phyloP scores from a whole-genome alignment of 495 filamentous ascomycete genomes.

The Hypoxylon lienhwacheense region DNA sequence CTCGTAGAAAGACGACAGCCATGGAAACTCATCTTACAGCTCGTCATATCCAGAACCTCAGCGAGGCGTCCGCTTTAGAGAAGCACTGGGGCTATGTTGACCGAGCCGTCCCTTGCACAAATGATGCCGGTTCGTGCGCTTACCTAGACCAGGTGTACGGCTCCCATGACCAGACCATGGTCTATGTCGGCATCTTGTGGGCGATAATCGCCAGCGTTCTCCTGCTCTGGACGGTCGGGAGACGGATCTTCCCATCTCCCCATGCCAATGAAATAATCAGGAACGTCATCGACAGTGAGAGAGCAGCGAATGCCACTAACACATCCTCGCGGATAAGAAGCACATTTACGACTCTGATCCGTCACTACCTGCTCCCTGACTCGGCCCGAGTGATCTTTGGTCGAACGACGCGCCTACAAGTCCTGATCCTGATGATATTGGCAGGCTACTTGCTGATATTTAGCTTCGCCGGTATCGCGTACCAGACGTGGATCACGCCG shows the following conservation, averaged over 20 bases:
- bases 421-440: slow-evolving; percentile 50
- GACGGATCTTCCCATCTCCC: slow-evolving; percentile 39
- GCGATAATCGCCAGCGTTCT: slow-evolving; percentile 55
- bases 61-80: slow-evolving; percentile 45
- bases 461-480: slow-evolving; percentile 62
- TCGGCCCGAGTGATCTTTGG: slow-evolving; percentile 41
- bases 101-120: slow-evolving; percentile 60
- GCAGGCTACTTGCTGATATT: slow-evolving; percentile 60
- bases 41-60: slow-evolving; percentile 47
- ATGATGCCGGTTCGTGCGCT: slow-evolving; percentile 61
- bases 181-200: slow-evolving; percentile 66
- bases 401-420: slow-evolving; percentile 45
- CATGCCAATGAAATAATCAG: slow-evolving; percentile 43
- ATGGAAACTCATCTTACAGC: slow-evolving; percentile 17
- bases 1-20: slow-evolving; percentile 12
- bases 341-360: slow-evolving; percentile 39
- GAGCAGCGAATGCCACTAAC: slow-evolving; percentile 8
- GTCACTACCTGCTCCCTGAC: slow-evolving; percentile 51
- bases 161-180: slow-evolving; percentile 60
- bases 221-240: slow-evolving; percentile 50
- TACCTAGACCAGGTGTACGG: slow-evolving; percentile 65
- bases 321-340: slow-evolving; percentile 31
- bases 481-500: slow-evolving; percentile 63
- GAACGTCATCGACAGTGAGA: slow-evolving; percentile 25
- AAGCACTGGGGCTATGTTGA: slow-evolving; percentile 65